Conservation (phyloP, 2,329 filamentous ascomycete species). For the Calonectria hawksworthii region DNA sequence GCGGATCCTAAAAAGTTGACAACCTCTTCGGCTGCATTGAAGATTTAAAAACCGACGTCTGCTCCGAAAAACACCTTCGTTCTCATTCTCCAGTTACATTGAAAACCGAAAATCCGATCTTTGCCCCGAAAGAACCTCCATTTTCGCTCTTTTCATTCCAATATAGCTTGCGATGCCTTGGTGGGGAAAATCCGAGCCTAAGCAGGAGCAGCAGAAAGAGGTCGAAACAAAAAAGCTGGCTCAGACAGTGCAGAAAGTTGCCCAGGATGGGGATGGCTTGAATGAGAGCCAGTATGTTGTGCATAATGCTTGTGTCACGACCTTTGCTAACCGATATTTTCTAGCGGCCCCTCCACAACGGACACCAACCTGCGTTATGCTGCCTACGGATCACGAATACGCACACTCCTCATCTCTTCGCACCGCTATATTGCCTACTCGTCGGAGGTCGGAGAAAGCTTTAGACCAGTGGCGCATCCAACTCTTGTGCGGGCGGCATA, state of each 20-base stretch:
- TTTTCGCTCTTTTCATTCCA: neutral
- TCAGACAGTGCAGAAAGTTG: conserved; percentile 66
- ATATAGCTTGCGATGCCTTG: conserved; percentile 52
- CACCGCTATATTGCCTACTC: conserved; percentile 99
- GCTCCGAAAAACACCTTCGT: neutral
- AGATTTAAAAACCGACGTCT: neutral
- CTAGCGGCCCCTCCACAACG: conserved; percentile 77
- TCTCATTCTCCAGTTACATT: neutral
- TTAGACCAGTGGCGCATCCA: conserved; percentile 92
- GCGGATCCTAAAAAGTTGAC: conserved; percentile 36
- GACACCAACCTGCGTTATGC: conserved; percentile 91
- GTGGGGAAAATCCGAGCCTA: conserved; percentile 57
- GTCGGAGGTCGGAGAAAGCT: conserved; percentile 95
- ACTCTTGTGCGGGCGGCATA: conserved; percentile 86
- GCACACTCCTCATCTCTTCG: conserved; percentile 89
- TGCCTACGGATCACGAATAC: conserved; percentile 87
- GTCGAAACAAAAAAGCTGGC: conserved; percentile 63
- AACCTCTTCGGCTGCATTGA: conserved; percentile 24
- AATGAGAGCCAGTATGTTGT: conserved; percentile 81
- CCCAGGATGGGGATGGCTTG: conserved; percentile 78
- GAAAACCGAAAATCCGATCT: neutral
- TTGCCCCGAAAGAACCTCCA: neutral
- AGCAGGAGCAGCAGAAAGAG: conserved; percentile 48
- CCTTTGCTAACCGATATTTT: conserved; percentile 25
- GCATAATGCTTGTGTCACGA: conserved; percentile 23